Conservation (phyloP, 352 stramenopile genomes). For the Globisporangium iwayamae region DNA sequence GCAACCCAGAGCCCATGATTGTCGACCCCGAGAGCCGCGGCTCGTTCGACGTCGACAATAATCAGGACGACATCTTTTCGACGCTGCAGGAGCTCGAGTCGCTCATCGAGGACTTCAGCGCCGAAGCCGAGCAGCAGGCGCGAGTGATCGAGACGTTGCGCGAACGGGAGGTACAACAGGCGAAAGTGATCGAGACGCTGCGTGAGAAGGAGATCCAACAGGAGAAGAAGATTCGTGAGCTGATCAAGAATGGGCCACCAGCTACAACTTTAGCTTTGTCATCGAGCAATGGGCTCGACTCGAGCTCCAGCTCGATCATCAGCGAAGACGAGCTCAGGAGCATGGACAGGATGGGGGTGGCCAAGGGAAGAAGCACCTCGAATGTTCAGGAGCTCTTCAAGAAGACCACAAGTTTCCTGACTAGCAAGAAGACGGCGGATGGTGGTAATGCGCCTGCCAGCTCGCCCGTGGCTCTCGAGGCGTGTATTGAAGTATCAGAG, state of each 20-base stretch:
- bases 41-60: conserved; percentile 10
- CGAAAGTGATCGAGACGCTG: conserved; percentile 34
- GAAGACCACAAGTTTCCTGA: conserved; percentile 25
- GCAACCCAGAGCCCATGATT: not conserved
- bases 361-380: conserved; percentile 33
- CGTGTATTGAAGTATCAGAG: not conserved
- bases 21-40: conserved; percentile 4
- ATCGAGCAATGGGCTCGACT: not conserved
- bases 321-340: conserved; percentile 19
- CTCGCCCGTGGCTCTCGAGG: conserved; percentile 10
- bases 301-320: conserved; percentile 11
- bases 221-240: conserved; percentile 31
- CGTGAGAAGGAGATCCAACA: conserved; percentile 25
- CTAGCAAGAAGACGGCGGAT: conserved; percentile 19
- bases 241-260: conserved; percentile 19
- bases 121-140: conserved; percentile 44
- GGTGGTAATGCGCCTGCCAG: not conserved
- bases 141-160: conserved; percentile 35
- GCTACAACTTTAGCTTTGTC: conserved; percentile 8
- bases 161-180: conserved; percentile 29
- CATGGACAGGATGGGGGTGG: conserved; percentile 16
- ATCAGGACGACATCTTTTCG: conserved; percentile 23
- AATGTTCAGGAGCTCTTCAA: conserved; percentile 50
- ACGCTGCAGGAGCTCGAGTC: conserved; percentile 32
- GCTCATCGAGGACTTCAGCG: conserved; percentile 52